These are phyloP conservation scores for Colletotrichum scovillei DNA, from an alignment of 2,329 filamentous ascomycete species.

Conservation along the genomic window DNA sequence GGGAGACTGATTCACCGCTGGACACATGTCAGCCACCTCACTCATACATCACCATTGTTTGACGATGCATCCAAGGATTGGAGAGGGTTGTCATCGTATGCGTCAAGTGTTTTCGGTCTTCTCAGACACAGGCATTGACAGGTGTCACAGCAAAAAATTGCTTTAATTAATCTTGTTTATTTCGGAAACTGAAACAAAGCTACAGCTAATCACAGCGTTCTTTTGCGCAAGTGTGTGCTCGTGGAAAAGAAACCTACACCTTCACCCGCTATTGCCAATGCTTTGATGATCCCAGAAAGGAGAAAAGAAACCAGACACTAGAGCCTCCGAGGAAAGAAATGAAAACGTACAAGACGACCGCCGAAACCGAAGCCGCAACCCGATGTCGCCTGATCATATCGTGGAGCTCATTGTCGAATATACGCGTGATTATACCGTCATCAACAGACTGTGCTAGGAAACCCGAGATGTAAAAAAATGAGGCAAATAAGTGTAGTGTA, in stretches of 20 bases:
- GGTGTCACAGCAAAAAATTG: no score
- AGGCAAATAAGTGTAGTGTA: not conserved
- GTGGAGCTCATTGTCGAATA: conserved; percentile 23
- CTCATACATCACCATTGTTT: not conserved
- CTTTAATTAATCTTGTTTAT: conserved; percentile 16
- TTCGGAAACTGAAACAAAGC: conserved; percentile 7
- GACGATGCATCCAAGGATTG: no score
- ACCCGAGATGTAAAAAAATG: not conserved
- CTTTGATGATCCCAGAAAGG: conserved; percentile 9
- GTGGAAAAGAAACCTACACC: not conserved
- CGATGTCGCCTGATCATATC: conserved; percentile 33
- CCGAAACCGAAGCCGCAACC: conserved; percentile 19
- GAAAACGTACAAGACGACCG: conserved; percentile 23
- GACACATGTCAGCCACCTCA: not conserved
- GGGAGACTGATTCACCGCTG: not conserved
- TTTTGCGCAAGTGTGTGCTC: not conserved
- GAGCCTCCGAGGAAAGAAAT: not conserved
- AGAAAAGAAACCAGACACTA: not conserved
- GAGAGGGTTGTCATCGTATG: no score
- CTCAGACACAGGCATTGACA: not conserved
- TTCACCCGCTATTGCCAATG: conserved; percentile 27
- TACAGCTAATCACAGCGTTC: conserved; percentile 17
- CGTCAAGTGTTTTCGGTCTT: no score
- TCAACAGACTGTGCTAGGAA: conserved; percentile 8
- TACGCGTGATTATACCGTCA: conserved; percentile 30